phyloP scores from a whole-genome alignment of 345 rosid species.

The Clarkia xantiana region DNA sequence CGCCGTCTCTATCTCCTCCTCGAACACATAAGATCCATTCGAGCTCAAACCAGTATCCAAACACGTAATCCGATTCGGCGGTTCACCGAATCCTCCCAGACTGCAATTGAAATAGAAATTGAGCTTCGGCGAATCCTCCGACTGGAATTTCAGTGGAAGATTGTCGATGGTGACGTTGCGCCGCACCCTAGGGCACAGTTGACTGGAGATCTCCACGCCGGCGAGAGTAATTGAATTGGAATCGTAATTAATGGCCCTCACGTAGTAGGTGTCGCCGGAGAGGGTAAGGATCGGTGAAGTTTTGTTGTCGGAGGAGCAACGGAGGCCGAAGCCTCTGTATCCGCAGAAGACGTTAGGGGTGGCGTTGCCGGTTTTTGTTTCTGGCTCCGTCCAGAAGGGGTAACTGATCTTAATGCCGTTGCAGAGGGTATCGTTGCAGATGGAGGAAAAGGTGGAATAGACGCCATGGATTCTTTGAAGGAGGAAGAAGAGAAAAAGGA shows the following conservation, averaged over 20 bases:
- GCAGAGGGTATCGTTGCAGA: background rate
- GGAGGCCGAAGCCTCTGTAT: constrained; percentile 3
- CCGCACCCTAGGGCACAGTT: constrained; percentile 7
- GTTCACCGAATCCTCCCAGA: background rate
- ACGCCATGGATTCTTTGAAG: background rate
- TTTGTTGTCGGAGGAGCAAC: background rate
- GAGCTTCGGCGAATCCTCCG: constrained; percentile 6
- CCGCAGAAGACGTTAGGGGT: background rate
- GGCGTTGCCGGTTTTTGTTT: background rate
- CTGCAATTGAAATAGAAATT: constrained; percentile 9
- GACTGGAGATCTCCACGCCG: background rate
- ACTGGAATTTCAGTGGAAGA: constrained; percentile 9
- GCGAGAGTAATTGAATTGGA: background rate
- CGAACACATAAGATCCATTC: background rate
- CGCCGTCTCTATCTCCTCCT: background rate
- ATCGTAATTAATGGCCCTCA: background rate
- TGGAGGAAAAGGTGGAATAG: background rate
- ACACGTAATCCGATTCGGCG: background rate
- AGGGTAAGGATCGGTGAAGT: background rate
- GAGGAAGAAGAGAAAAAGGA: background rate
- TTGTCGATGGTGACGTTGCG: constrained; percentile 12
- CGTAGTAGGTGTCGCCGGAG: background rate
- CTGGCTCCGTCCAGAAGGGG: constrained; percentile 2
- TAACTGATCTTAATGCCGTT: background rate
- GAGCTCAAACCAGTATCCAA: background rate